Base-by-base conservation (phyloP, 129 eudicot genomes). In the Gnaphalium uliginosum region DNA sequence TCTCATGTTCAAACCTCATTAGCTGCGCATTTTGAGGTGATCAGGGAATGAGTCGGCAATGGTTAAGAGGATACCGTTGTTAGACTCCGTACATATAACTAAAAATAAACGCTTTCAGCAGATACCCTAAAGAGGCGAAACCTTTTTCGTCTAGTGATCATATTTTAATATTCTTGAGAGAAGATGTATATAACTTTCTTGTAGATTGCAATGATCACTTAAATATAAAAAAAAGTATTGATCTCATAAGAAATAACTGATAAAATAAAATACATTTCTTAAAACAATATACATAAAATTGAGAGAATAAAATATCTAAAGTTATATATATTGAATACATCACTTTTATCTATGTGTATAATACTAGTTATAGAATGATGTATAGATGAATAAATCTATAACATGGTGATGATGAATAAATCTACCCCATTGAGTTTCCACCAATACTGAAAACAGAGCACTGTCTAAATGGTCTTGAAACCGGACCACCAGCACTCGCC, bases 401-500 rank as follows among this genome's bases (percentile, higher is more conserved):
- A 41, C 14, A 10, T 41, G 53, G 73, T 73, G 25, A 56, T 48
- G 24, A 41, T 66, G 27, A 27, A 60, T 26, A 6, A 39, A 9
- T 17, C 79, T 80, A 80, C 70, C 82, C 82, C 48, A 72, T 57
- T 15, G 76, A 66, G 77, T 76, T 77, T 11, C 79, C 76, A 56
- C 77, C 26, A 7, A n/a, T 79, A 21, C 71, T 78, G 41, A 81
- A 86, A 17, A 60, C 78, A 1, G 89, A 76, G 60, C 97, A 91
- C 74, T 91, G 97, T 54, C 79, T 22, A 23, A 78, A 76, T 6
- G 97, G 97, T 80, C 97, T 83, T 0, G 90, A 81, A 1, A 83
- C 18, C 87, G 78, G 86, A n/a, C 77, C 81, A 53, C 96, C 97
- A 1, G 92, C 86, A 66, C 96, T 83, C 26, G 81, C 83, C 61